Evolutionary conservation across 108 stramenopile species (phyloP), one percentile per base, ranked within the genome.

Genomic region (Nitzschia sp.): DNA sequence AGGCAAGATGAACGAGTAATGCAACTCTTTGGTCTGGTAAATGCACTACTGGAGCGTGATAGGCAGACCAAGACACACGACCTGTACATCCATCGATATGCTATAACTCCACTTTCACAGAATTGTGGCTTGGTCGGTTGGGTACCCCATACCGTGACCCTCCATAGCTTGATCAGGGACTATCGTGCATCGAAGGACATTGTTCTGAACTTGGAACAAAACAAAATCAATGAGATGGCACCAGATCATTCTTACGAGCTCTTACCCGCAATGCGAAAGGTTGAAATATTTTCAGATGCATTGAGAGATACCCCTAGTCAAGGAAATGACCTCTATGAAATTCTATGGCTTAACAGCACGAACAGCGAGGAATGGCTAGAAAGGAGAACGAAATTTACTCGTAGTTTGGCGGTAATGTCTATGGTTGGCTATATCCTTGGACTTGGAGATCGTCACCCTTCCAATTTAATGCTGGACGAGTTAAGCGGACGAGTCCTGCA

Each of bases 1-100:
- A 77, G 99, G 34, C 99, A 99, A 76, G 99, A 99, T 72, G 99
- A 99, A 82, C 84, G 99, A 21, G 98, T 96, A 41, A 99, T 99
- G 99, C 99, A 99, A 73, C 82, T 99, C 15, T 98, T 98, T 65
- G 99, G 98, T 2, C 79, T 98, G 53, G 97, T 98, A 11, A 99
- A 99, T 83, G 96, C 97, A 7, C 91, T 99, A 41, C 80, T 99
- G 42, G 92, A 89, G 42, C 89, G 95, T 59, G 98, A 98, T 51
- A 66, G 94, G 53, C 79, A 91, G 64, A 97, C 97, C 10, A 85
- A 93, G 50, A 95, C 90, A 34, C 92, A 96, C 43, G 97, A 97
- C 76, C 81, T 98, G 68, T 82, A 79, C 53, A 98, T 98, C 53
- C 95, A 97, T 63, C 81, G 98, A 43, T 99, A 97, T 73, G 83